Base-by-base conservation (phyloP, 2,329 filamentous ascomycete genomes). In the Fusarium globosum region DNA sequence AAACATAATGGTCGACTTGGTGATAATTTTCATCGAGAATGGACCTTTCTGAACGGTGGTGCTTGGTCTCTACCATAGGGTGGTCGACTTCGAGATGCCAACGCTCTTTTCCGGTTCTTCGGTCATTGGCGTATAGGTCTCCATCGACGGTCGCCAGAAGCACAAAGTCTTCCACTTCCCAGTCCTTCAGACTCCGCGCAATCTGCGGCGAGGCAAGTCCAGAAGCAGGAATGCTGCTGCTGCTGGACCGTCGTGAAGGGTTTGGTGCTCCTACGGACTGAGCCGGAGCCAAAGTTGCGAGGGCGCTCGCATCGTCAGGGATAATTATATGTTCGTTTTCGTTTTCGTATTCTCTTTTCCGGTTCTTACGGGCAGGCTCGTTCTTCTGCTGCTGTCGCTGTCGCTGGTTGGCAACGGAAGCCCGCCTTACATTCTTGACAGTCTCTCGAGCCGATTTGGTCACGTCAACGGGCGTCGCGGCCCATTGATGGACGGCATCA, bases 91-190 rank as follows among this genome's bases (percentile, higher is more conserved):
- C 91, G 70, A 97, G 88, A 79, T 93, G 92, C 96, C 96, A 98
- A 81, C 92, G 92, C 77, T 93, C 88, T 72, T 92, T 88, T 77
- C 96, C 96, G 59, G 93, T 96, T 81, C 92, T 93, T 79, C 96
- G 91, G 86, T 98, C 94, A 83, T 91, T 91, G 82, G 96, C 95
- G 86, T 97, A 94, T 80, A 98, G 90, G 82, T 94, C 94, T 88
- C 96, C 96, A 88, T 98, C 95, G 90, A 98, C 94, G 90, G 96
- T 98, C 94, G 96, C 96, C 93, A 99, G 88, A 88, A 99, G 94
- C 86, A 98, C 94, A 90, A 98, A 97, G 88, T 98, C 95, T 94
- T 98, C 96, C 86, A 98, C 95, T 93, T 98, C 94, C 96, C 96
- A 98, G 87, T 98, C 96, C 90, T 95, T 93, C 90, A 98, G 88